A percentile compares a stretch with the other conserved stretches of the same genome.
Evolutionary conservation across 2,329 filamentous ascomycete species (phyloP).

Genomic region (Fusarium tanahbumbuense): DNA sequence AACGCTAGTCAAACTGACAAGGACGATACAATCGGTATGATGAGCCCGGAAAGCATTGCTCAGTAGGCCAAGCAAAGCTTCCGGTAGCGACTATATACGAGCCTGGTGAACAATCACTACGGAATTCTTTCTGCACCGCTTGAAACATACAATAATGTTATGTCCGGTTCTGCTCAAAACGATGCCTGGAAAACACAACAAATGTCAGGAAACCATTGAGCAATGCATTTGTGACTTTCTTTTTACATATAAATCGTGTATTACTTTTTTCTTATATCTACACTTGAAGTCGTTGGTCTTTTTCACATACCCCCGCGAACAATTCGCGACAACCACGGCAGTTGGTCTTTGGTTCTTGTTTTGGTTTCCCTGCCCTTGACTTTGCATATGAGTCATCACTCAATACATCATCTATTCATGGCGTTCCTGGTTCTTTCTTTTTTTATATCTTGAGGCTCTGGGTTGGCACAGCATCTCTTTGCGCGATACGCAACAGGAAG

Average conservation of each 20-base stretch:
- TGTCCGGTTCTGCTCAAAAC: neutral
- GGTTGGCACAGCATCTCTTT: slow-evolving; percentile 9
- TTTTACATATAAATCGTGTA: slow-evolving; percentile 38
- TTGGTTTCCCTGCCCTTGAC: slow-evolving; percentile 2
- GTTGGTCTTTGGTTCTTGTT: slow-evolving; percentile 33
- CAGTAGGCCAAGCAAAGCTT: slow-evolving; percentile 49
- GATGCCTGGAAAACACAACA: neutral
- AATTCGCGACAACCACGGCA: slow-evolving; percentile 8
- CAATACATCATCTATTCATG: slow-evolving; percentile 21
- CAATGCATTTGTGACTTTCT: slow-evolving; percentile 11
- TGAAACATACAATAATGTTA: neutral
- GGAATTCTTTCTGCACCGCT: neutral
- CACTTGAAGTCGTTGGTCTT: slow-evolving; percentile 20
- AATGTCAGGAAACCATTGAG: neutral
- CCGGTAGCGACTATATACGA: slow-evolving; percentile 8
- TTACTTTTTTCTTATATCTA: slow-evolving; percentile 32
- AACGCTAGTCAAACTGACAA: slow-evolving; percentile 73
- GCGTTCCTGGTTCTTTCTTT: slow-evolving; percentile 32
- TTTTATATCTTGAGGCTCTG: slow-evolving; percentile 14
- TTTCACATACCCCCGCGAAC: slow-evolving; percentile 30
- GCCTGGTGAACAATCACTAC: neutral
- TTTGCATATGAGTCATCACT: slow-evolving; percentile 18
- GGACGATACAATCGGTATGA: slow-evolving; percentile 78
- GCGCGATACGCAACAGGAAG: slow-evolving; percentile 15
- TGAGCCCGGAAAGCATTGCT: slow-evolving; percentile 84